Percentiles rank a stretch among this genome's conserved stretches.
Evolutionary conservation across 2,329 filamentous ascomycete genomes (phyloP).

Genomic region (Decorospora gaudefroyi): DNA sequence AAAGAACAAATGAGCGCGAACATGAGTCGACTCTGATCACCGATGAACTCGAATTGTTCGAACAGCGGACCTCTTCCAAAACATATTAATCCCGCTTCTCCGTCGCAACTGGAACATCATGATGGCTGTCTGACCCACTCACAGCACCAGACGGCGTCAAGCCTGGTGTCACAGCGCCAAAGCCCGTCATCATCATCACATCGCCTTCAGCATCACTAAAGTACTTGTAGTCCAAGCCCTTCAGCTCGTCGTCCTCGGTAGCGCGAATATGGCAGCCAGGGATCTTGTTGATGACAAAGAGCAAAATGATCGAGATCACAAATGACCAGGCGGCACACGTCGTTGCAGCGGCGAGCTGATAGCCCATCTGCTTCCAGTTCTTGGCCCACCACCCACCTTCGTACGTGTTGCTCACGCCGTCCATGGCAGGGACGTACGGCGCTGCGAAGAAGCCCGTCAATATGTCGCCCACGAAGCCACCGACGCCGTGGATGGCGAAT

Average conservation of each 20-base stretch:
- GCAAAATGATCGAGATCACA: constrained; percentile 56
- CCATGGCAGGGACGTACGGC: constrained; percentile 55
- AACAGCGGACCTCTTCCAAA: too few species aligned
- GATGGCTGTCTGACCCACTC: constrained; percentile 26
- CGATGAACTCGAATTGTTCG: too few species aligned
- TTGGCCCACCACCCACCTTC: constrained; percentile 58
- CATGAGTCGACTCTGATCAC: too few species aligned
- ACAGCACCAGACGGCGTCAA: constrained; percentile 10
- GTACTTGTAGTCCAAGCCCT: constrained; percentile 59
- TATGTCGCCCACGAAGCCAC: constrained; percentile 62
- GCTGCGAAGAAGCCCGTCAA: constrained; percentile 63
- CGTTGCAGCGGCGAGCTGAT: constrained; percentile 62
- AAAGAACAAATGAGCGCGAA: too few species aligned
- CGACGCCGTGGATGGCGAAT: constrained; percentile 63
- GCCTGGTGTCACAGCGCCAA: constrained; percentile 20
- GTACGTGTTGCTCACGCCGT: constrained; percentile 55
- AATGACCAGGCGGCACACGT: constrained; percentile 62
- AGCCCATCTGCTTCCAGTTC: constrained; percentile 60
- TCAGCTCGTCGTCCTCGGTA: constrained; percentile 60
- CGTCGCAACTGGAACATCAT: constrained; percentile 23
- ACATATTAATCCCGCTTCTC: constrained; percentile 27
- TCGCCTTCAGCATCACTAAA: constrained; percentile 46
- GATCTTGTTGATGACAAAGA: constrained; percentile 62
- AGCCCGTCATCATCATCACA: constrained; percentile 30
- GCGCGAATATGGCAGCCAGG: constrained; percentile 61